Evolutionary conservation across 2,329 filamentous ascomycete genomes (phyloP).

Genomic region (Pseudogymnoascus sp.): DNA sequence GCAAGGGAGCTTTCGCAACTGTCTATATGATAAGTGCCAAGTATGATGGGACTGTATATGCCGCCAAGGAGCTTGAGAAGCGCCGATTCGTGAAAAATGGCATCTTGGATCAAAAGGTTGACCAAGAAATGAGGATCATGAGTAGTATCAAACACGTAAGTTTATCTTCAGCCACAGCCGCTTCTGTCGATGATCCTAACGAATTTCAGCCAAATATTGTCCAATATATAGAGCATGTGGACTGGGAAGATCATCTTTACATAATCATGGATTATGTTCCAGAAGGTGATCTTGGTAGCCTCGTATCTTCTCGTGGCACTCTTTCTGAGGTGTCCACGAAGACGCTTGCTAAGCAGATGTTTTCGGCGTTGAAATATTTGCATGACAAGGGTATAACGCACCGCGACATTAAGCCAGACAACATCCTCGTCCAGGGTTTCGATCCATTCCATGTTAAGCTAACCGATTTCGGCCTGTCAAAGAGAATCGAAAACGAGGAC

Average conservation of each 20-base stretch:
- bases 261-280: slow-evolving; percentile 96
- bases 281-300: slow-evolving; percentile 73
- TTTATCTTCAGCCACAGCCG: slow-evolving; percentile 63
- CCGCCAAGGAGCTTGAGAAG: slow-evolving; percentile 93
- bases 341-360: slow-evolving; percentile 66
- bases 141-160: slow-evolving; percentile 73
- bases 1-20: slow-evolving; percentile 89
- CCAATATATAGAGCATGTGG: slow-evolving; percentile 81
- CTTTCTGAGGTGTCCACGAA: slow-evolving; percentile 66
- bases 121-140: slow-evolving; percentile 98
- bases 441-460: slow-evolving; percentile 79
- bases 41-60: slow-evolving; percentile 74
- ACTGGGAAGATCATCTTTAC: slow-evolving; percentile 73
- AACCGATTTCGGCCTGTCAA: slow-evolving; percentile 94
- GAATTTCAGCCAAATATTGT: slow-evolving; percentile 71
- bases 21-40: slow-evolving; percentile 88
- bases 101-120: slow-evolving; percentile 80
- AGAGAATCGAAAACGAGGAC: slow-evolving; percentile 75
- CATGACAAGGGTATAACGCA: slow-evolving; percentile 88
- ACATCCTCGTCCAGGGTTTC: slow-evolving; percentile 74
- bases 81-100: slow-evolving; percentile 89
- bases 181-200: slow-evolving; percentile 24
- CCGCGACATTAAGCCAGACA: slow-evolving; percentile 98
- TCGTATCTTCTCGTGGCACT: slow-evolving; percentile 54
- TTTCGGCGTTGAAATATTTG: slow-evolving; percentile 78